A percentile compares a stretch with the other conserved stretches of the same genome.
phyloP scores from a whole-genome alignment of 805 yeast genomes.

The Starmerella apis region DNA sequence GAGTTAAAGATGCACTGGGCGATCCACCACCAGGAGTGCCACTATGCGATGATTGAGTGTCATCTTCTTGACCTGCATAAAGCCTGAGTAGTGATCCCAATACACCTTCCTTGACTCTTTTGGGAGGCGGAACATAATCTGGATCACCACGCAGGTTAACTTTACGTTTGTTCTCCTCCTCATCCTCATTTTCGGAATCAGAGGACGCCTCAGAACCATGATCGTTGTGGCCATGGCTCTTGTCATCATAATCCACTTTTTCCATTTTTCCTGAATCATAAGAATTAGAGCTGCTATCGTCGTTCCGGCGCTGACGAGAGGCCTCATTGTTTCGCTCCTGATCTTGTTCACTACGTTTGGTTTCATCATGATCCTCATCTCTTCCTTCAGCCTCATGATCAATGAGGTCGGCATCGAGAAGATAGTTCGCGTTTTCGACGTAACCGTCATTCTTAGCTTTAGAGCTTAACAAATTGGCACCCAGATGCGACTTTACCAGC shows the following conservation, averaged over 20 bases:
- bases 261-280: conserved; percentile 5
- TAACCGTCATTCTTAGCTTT: conserved; percentile 17
- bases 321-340: not conserved
- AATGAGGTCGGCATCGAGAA: conserved; percentile 12
- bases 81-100: conserved; percentile 64
- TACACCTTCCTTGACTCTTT: conserved; percentile 73
- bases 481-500: conserved; percentile 23
- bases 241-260: not conserved
- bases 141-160: conserved; percentile 28
- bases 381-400: conserved; percentile 16
- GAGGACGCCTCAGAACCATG: conserved; percentile 4
- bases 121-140: conserved; percentile 49
- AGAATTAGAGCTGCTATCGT: conserved; percentile 4
- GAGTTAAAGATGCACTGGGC: conserved; percentile 8
- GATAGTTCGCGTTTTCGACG: conserved; percentile 16
- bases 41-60: conserved; percentile 8
- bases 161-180: conserved; percentile 13
- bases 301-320: not conserved
- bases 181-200: conserved; percentile 16
- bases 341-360: not conserved
- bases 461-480: conserved; percentile 3
- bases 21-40: conserved; percentile 3
- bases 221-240: not conserved
- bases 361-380: not conserved
- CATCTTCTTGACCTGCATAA: conserved; percentile 37